Base-by-base conservation (phyloP, 2,329 filamentous ascomycete genomes). In the Ceratocystis albifundus region DNA sequence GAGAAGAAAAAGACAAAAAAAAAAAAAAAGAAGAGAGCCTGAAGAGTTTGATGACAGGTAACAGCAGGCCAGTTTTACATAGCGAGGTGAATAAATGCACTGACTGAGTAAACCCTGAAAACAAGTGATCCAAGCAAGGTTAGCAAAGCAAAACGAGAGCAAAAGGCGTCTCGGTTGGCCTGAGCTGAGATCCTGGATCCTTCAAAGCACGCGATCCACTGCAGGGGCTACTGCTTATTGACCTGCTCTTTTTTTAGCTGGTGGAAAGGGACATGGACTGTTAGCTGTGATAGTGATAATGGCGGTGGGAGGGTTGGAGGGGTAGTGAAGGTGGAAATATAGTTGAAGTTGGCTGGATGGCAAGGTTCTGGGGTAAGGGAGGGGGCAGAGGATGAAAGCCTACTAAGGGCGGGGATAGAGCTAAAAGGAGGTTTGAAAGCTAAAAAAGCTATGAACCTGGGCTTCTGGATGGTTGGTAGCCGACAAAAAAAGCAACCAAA, bases 191-290 rank as follows among this genome's bases (percentile, higher is more conserved):
- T 65, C 64, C 64, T 65, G 53, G 32, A 65, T 65, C 63, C 63
- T 65, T 65, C 63, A 65, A 65, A 65, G 41, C 63, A 65, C 63
- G 63, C 63, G 63, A 65, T 65, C 22, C 45, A 53, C 50, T 65
- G 50, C 63, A 59, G 53, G 63, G 63, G 50, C 36, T 65, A 20
- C 28, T 59, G 20, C 59, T 59, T n/a, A 20, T 59, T 28, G n/a
- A 45, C 10, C 36, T 65, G 36, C 28, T 50, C 28, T 46, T 62
- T 57, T 45, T 44, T 36, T 32, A 57, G 48, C 10, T 44, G 45
- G n/a, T 45, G 25, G 59, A 62, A 20, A 20, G 41, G 32, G 20
- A 44, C 12, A 61, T 61, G 30, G 59, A 36, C 2, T 36, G 32
- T 25, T 20, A 22, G 41, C 22, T 22, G 41, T 62, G 25, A 62